These are phyloP conservation scores for Tulasnella sp. DNA, from an alignment of 768 basidiomycete species.

Conservation along the genomic window DNA sequence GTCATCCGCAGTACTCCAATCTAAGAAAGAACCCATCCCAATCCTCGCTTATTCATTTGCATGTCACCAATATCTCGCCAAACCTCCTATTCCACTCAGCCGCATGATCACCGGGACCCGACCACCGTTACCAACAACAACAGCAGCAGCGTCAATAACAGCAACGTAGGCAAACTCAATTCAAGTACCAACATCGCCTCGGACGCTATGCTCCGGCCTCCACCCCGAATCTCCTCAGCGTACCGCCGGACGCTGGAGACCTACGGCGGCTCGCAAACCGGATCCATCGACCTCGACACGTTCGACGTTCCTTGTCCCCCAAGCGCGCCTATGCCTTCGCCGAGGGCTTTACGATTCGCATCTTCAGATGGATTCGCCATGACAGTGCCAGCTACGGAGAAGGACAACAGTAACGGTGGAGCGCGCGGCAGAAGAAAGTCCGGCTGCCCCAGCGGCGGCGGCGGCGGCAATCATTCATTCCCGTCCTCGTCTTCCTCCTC, in stretches of 20 bases:
- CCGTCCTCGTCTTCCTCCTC: neutral
- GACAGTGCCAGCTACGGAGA: neutral
- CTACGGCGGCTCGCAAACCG: neutral
- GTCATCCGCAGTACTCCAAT: neutral
- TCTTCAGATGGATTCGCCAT: neutral
- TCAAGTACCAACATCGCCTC: neutral
- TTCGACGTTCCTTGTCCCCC: conserved; percentile 1
- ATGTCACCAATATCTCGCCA: neutral
- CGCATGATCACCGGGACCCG: neutral
- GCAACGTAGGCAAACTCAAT: neutral
- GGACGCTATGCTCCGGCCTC: neutral
- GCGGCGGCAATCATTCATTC: no score
- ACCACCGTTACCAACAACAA: neutral
- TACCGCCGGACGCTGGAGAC: conserved; percentile 1
- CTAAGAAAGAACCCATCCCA: neutral
- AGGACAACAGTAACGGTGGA: neutral
- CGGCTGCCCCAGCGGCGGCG: neutral
- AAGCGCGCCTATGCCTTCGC: neutral
- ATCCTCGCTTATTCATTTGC: neutral
- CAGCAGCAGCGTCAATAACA: neutral
- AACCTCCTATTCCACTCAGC: neutral
- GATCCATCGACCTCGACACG: neutral
- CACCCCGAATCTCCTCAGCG: neutral
- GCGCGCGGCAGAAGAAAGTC: neutral
- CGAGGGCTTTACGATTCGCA: neutral